Conservation (phyloP, 1,284 basidiomycete genomes). For the Melampsora larici-populina region DNA sequence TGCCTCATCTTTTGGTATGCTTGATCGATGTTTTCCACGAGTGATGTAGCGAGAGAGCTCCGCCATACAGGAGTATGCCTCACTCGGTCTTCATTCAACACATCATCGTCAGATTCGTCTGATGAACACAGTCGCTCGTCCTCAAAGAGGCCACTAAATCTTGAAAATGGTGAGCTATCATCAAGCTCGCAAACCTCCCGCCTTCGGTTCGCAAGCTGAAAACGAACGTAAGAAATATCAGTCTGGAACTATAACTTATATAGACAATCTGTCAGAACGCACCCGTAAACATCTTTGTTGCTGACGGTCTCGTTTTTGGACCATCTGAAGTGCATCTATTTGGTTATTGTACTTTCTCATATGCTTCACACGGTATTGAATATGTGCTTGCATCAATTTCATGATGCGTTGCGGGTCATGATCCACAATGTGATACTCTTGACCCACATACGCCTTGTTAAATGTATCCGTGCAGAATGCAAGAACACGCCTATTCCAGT, state of each 20-base stretch:
- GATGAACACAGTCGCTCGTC: no score
- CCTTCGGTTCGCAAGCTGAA: background rate
- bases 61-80: slow-evolving; percentile 17
- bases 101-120: background rate
- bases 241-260: no score
- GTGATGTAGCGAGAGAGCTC: background rate
- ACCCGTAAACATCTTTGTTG: no score
- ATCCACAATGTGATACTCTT: background rate
- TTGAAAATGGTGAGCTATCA: background rate
- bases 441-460: no score
- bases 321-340: background rate
- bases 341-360: slow-evolving; percentile 21
- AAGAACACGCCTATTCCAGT: no score
- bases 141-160: no score
- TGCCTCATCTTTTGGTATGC: background rate
- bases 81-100: background rate
- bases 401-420: background rate
- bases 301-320: no score
- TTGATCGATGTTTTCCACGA: background rate
- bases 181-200: background rate
- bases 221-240: background rate
- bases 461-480: no score
- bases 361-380: background rate
- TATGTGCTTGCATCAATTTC: background rate
- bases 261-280: no score